Base-by-base conservation (phyloP, 2,329 filamentous ascomycete genomes). In the Cytospora leucostoma region DNA sequence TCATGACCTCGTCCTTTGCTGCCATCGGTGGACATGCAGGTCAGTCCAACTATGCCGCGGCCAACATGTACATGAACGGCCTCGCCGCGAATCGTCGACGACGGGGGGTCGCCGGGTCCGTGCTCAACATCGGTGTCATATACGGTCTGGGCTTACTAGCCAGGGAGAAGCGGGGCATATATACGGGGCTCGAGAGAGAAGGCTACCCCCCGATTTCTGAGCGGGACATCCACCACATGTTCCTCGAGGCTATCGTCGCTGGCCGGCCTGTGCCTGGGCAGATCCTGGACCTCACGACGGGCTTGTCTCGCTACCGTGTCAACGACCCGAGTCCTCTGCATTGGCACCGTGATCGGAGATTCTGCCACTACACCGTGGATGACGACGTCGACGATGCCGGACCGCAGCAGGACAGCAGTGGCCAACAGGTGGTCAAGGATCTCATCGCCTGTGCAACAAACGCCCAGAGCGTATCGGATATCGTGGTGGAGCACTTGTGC, bases 191-290 rank as follows among this genome's bases (percentile, higher is more conserved):
- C 0, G 76, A 78, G 71, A 70, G 76, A 4, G 77, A 80, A 13
- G 77, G 78, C 7, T 80, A 80, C 62, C 77, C 76, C 60, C 78
- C 78, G 40, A 75, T 84, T 13, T 82, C 81, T 2, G 82, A 84
- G 69, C 73, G 75, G 3, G 80, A 83, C 59, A 68, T 84, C 17
- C 80, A 83, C 66, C 78, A 81, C 66, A 77, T 81, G 72, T 81
- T 84, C 64, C 74, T 82, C 10, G 81, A 84, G 68, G 80, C 81
- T 6, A 78, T 85, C 33, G 69, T 74, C 0, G 75, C 76, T 0
- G 80, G 81, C 4, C 72, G 70, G 7, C 76, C 78, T 0, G 62
- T 56, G 3, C 62, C 65, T 0, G 55, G 49, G 1, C 67, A 69
- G 21, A 66, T 74, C 7, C 63, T 70, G 61, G 76, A 78, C 66